A percentile compares a stretch with the other conserved stretches of the same genome.
These are phyloP conservation scores for Fremontodendron californicum DNA, from an alignment of 345 rosid genomes.

Conservation along the genomic window DNA sequence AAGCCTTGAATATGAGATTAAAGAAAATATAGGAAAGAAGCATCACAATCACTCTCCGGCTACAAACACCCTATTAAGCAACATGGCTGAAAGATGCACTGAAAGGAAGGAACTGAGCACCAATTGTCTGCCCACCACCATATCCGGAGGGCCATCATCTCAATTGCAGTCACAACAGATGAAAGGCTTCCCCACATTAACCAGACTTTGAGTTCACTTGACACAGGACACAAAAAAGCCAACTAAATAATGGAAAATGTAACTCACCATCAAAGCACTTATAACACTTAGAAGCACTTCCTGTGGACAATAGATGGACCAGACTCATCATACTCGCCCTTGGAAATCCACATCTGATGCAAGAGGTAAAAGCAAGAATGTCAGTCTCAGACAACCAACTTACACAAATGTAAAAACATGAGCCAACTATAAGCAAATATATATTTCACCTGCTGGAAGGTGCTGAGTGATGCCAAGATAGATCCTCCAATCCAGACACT, in stretches of 20 bases:
- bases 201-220: constrained; percentile 36
- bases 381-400: not conserved
- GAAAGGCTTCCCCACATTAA: constrained; percentile 26
- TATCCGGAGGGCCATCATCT: constrained; percentile 21
- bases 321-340: constrained; percentile 57
- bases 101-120: constrained; percentile 20
- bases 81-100: constrained; percentile 29
- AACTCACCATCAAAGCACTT: constrained; percentile 40
- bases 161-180: not conserved
- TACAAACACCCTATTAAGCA: constrained; percentile 41
- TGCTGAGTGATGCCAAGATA: constrained; percentile 69
- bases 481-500: constrained; percentile 81
- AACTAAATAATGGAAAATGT: constrained; percentile 35
- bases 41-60: constrained; percentile 57
- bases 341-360: constrained; percentile 58
- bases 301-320: constrained; percentile 62
- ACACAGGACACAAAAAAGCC: constrained; percentile 40
- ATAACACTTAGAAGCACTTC: constrained; percentile 44
- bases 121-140: constrained; percentile 30
- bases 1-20: constrained; percentile 28
- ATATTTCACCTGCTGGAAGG: constrained; percentile 58
- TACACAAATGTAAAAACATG: not conserved
- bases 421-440: not conserved
- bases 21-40: constrained; percentile 20
- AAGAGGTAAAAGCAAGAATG: not conserved